Percentiles rank a stretch among this genome's conserved stretches.
Conservation (phyloP, 306 rosid species). For the Vigna trinervia region DNA sequence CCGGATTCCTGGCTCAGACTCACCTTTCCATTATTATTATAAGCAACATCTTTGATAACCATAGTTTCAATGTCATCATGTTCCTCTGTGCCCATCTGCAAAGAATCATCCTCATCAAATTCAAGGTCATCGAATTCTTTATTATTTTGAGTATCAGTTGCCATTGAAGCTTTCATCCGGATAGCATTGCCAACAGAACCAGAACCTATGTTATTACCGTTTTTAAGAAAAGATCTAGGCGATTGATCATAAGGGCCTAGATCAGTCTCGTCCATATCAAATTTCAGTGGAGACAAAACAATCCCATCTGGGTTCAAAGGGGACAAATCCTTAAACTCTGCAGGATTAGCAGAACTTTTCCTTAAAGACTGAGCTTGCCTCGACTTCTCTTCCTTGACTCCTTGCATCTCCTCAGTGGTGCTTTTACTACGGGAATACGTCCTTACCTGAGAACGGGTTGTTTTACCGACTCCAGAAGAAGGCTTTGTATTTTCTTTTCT, state of each 20-base stretch:
- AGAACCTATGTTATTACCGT: slow-evolving; percentile 65
- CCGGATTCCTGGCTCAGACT: slow-evolving; percentile 76
- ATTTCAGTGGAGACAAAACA: slow-evolving; percentile 72
- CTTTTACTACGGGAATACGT: slow-evolving; percentile 73
- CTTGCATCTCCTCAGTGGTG: slow-evolving; percentile 62
- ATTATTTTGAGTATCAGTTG: slow-evolving; percentile 57
- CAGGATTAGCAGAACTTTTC: slow-evolving; percentile 70
- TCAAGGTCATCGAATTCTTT: slow-evolving; percentile 70
- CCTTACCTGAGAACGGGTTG: slow-evolving; percentile 73
- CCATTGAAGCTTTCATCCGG: slow-evolving; percentile 68
- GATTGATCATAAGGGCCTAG: slow-evolving; percentile 55
- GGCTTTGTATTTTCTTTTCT: slow-evolving; percentile 98
- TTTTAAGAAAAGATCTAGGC: slow-evolving; percentile 69
- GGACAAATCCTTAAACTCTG: slow-evolving; percentile 65
- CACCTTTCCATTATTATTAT: slow-evolving; percentile 65
- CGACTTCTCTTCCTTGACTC: slow-evolving; percentile 78
- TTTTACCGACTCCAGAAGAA: slow-evolving; percentile 71
- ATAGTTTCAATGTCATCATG: slow-evolving; percentile 63
- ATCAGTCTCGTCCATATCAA: slow-evolving; percentile 73
- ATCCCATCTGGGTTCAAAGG: slow-evolving; percentile 65
- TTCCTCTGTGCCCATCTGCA: slow-evolving; percentile 63
- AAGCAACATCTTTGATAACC: slow-evolving; percentile 57
- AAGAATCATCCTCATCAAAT: slow-evolving; percentile 70
- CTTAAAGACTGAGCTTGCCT: slow-evolving; percentile 63
- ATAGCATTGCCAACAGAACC: slow-evolving; percentile 60